These are phyloP conservation scores for Claviceps africana DNA, from an alignment of 2,329 filamentous ascomycete species.

Conservation along the genomic window DNA sequence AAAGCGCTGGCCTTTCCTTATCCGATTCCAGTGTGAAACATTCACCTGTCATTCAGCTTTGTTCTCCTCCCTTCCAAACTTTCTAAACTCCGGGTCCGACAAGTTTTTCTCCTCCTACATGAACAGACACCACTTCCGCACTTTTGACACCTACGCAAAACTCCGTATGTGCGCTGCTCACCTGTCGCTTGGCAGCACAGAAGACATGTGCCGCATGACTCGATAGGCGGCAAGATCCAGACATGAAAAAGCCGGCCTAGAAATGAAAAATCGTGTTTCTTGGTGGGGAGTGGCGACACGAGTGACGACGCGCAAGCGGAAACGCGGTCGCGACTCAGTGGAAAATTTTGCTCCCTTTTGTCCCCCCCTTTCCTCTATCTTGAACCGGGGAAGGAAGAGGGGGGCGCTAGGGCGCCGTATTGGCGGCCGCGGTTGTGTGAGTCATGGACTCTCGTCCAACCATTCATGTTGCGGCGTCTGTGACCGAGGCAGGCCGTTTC, in stretches of 20 bases:
- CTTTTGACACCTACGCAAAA: too few species aligned
- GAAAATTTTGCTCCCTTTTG: conserved; percentile 7
- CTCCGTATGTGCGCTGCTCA: not conserved
- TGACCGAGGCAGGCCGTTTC: conserved; percentile 17
- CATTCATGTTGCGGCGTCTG: conserved; percentile 11
- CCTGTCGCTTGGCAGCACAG: not conserved
- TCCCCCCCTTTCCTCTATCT: not conserved
- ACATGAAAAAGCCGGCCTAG: not conserved
- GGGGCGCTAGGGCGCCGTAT: not conserved
- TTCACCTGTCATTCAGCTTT: not conserved
- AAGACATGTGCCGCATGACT: not conserved
- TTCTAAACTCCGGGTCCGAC: not conserved
- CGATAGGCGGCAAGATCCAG: not conserved
- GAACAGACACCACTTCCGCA: too few species aligned
- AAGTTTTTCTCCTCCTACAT: not conserved
- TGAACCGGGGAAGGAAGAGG: conserved; percentile 1
- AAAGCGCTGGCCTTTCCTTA: conserved; percentile 1
- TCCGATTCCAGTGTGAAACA: conserved; percentile 10
- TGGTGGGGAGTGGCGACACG: conserved; percentile 6
- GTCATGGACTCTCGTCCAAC: conserved; percentile 16
- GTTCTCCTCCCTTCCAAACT: not conserved
- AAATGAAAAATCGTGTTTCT: not conserved
- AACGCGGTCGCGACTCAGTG: conserved; percentile 6
- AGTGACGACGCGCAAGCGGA: conserved; percentile 7
- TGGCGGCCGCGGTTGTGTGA: conserved; percentile 10